Percentiles rank a stretch among this genome's conserved stretches.
phyloP scores from a whole-genome alignment of 73 alveolate species.

The Diophrys appendiculata region DNA sequence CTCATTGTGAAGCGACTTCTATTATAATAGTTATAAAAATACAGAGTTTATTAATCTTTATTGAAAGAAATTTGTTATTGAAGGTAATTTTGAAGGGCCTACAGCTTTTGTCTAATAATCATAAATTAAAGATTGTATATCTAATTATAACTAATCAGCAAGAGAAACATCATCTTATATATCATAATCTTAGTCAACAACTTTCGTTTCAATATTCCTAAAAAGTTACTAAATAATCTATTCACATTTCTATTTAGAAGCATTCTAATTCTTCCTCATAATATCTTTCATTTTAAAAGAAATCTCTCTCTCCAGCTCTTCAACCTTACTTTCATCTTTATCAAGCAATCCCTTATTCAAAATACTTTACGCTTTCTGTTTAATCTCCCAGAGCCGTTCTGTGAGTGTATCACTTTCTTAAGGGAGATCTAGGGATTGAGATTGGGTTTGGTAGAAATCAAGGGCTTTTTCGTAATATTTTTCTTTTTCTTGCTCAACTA shows the following conservation, averaged over 20 bases:
- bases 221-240: neutral
- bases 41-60: neutral
- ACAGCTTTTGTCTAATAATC: conserved; percentile 6
- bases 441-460: neutral
- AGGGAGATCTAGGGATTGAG: neutral
- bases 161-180: neutral
- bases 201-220: neutral
- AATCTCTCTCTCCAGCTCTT: conserved; percentile 14
- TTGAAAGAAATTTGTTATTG: neutral
- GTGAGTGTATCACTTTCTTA: neutral
- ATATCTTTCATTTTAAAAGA: conserved; percentile 10
- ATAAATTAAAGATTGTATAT: neutral
- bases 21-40: neutral
- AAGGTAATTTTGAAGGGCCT: conserved; percentile 30
- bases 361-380: neutral
- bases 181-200: neutral
- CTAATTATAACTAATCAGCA: neutral
- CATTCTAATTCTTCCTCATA: neutral
- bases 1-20: neutral
- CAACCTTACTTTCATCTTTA: conserved; percentile 7
- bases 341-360: conserved; percentile 5
- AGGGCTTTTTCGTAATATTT: conserved; percentile 53
- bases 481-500: conserved; percentile 45
- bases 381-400: neutral
- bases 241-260: conserved; percentile 24